Evolutionary conservation across 345 rosid species (phyloP), one percentile per base, ranked within the genome.

Genomic region (Hibiscus trionum): DNA sequence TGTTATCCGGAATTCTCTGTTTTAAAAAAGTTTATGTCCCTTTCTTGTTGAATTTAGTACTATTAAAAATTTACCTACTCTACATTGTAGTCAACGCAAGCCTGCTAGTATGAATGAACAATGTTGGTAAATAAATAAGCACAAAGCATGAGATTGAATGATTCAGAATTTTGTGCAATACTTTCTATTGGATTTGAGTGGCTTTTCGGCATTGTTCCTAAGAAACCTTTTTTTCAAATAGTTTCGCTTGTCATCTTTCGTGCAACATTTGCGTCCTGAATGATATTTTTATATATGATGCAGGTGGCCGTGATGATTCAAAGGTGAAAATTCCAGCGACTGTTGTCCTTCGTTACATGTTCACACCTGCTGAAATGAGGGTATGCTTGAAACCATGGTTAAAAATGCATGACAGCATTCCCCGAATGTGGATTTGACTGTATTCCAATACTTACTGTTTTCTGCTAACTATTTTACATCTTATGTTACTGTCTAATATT

Each of bases 241-340:
- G 42, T 67, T 66, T 14, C 37, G 14, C 55, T 21, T 47, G 8
- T 66, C 15, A 27, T 6, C 37, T 47, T 46, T 66, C 14, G 57
- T 49, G 35, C 21, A 15, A 8, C 8, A 26, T 19, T 26, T 49
- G 58, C 42, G 4, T 67, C 42, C 35, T 21, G 8, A 27, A 27
- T 67, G 58, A 5, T 15, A 26, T 7, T 49, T 27, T 47, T 49
- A 4, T 49, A 49, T 27, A 14, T 72, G 74, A 66, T 82, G 77
- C 80, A 96, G 98, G 99, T 79, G 99, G 97, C 61, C 90, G 82
- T 58, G 99, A 96, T 81, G 98, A 96, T 85, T 86, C 91, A 59
- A 96, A 96, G 88, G 71, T 91, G 74, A 75, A 78, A 50, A 82
- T 93, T 77, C 91, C 97, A 47, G 86, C 91, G 16, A 89, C 97